Percentiles rank a stretch among this genome's conserved stretches.
These are phyloP conservation scores for Pezicula carpinea DNA, from an alignment of 2,329 filamentous ascomycete species.

Conservation along the genomic window DNA sequence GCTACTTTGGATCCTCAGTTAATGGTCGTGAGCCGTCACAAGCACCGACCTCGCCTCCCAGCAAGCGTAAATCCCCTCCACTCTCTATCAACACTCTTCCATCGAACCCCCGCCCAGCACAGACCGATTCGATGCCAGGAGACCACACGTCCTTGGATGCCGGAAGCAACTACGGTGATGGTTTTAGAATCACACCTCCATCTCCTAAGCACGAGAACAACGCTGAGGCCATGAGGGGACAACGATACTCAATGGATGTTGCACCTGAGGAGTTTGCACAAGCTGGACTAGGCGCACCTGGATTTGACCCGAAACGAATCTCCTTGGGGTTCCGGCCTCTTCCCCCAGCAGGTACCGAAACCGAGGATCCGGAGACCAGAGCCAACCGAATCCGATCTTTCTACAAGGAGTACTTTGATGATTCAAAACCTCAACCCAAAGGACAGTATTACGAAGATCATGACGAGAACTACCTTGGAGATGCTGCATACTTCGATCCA, in stretches of 20 bases:
- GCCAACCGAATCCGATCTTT: constrained; percentile 97
- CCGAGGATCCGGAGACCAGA: constrained; percentile 87
- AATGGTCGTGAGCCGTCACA: constrained; percentile 4
- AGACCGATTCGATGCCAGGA: constrained; percentile 29
- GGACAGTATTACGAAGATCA: constrained; percentile 70
- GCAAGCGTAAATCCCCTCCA: constrained; percentile 14
- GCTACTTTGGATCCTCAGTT: constrained; percentile 26
- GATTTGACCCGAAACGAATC: constrained; percentile 51
- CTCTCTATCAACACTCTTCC: constrained; percentile 26
- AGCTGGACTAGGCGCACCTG: constrained; percentile 48
- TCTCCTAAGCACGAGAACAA: constrained; percentile 31
- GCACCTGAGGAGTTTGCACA: constrained; percentile 31
- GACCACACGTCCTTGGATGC: constrained; percentile 36
- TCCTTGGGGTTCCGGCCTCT: constrained; percentile 77
- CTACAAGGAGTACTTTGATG: constrained; percentile 99
- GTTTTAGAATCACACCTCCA: constrained; percentile 39
- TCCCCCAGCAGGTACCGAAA: constrained; percentile 72
- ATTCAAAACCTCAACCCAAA: constrained; percentile 49
- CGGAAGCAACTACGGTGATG: constrained; percentile 50
- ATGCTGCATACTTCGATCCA: constrained; percentile 62
- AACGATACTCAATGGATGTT: constrained; percentile 31
- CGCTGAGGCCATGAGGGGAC: constrained; percentile 16
- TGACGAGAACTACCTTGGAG: constrained; percentile 64
- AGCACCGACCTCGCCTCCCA: constrained; percentile 6
- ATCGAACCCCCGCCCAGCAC: constrained; percentile 29